Conservation (phyloP, 2,329 filamentous ascomycete genomes). For the Tetracladium maxilliforme region DNA sequence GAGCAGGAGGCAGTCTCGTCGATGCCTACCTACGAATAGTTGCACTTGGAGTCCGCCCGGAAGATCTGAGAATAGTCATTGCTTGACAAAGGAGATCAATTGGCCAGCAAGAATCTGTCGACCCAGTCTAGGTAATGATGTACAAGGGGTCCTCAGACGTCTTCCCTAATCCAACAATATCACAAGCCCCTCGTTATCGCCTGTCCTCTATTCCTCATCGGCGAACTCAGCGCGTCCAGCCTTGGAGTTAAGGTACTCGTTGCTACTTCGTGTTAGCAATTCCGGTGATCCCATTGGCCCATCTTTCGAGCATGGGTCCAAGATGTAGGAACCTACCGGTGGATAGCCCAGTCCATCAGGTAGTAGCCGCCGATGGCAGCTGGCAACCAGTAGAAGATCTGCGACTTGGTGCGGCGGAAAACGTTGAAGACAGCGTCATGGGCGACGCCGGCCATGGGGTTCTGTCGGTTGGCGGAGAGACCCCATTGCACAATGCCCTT, state of each 20-base stretch:
- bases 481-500: conserved; percentile 57
- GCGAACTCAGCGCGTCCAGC: conserved; percentile 42
- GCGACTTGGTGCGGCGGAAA: conserved; percentile 70
- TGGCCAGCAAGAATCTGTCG: no score
- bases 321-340: conserved; percentile 50
- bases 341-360: conserved; percentile 77
- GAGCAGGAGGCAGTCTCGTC: no score
- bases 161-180: no score
- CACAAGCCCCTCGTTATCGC: no score
- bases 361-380: conserved; percentile 68
- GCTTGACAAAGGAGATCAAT: no score
- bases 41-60: no score
- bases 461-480: conserved; percentile 77
- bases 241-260: conserved; percentile 74
- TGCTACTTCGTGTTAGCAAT: conserved; percentile 42
- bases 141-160: no score
- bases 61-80: no score
- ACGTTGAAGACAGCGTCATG: conserved; percentile 90
- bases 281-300: neutral
- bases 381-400: conserved; percentile 81
- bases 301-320: neutral
- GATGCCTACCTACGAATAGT: no score
- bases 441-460: conserved; percentile 63
- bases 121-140: no score
- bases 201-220: conserved; percentile 21